A percentile compares a stretch with the other conserved stretches of the same genome.
phyloP scores from a whole-genome alignment of 2,329 filamentous ascomycete species.

The Nothopassalora personata region DNA sequence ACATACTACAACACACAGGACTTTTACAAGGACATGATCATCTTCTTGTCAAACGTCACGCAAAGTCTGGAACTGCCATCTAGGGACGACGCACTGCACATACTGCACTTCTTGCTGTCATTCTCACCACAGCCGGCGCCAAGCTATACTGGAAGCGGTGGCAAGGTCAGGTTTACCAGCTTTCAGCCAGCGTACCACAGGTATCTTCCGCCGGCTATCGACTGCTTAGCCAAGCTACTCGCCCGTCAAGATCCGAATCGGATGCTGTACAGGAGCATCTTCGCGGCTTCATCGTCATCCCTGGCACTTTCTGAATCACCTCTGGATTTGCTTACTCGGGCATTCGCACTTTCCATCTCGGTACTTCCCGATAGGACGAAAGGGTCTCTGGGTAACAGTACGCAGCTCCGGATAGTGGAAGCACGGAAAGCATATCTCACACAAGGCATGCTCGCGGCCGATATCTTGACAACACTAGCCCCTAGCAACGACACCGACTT shows the following conservation, averaged over 20 bases:
- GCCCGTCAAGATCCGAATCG: constrained; percentile 92
- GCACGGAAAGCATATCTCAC: constrained; percentile 82
- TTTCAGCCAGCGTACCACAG: constrained; percentile 79
- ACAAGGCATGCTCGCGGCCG: constrained; percentile 84
- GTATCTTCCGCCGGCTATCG: constrained; percentile 84
- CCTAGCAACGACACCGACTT: constrained; percentile 46
- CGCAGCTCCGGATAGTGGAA: constrained; percentile 63
- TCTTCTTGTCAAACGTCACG: constrained; percentile 77
- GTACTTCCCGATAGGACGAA: constrained; percentile 70
- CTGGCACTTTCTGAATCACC: constrained; percentile 43
- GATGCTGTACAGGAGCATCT: constrained; percentile 75
- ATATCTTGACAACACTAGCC: constrained; percentile 74
- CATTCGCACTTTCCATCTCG: constrained; percentile 81
- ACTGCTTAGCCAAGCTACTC: constrained; percentile 83
- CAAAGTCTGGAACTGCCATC: constrained; percentile 75
- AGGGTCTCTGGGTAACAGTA: constrained; percentile 41
- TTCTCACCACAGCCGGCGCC: constrained; percentile 80
- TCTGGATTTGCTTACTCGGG: constrained; percentile 75
- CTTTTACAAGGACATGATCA: constrained; percentile 93
- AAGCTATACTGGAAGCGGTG: constrained; percentile 36
- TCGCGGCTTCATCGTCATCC: constrained; percentile 56
- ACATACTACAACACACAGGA: constrained; percentile 82
- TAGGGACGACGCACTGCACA: constrained; percentile 77
- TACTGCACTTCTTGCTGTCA: constrained; percentile 82
- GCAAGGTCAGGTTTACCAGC: constrained; percentile 64